Percentiles rank a stretch among this genome's conserved stretches.
Evolutionary conservation across 768 basidiomycete species (phyloP).

Genomic region (Serendipita vermifera): DNA sequence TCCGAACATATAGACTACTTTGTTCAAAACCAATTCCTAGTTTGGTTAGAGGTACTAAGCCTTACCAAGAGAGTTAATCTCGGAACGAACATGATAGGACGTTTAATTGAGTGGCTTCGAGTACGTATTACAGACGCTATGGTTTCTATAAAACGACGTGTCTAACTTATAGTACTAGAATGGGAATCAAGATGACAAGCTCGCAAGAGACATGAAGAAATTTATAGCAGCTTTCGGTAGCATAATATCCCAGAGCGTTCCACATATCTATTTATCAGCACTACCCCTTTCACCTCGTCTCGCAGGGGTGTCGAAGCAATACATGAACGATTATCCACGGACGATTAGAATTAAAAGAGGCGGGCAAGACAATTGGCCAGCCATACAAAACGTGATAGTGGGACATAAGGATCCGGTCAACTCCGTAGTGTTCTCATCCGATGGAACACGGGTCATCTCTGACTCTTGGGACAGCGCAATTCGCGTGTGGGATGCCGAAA

Average conservation of each 20-base stretch:
- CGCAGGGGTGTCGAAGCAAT: not conserved
- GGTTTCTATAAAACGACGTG: not conserved
- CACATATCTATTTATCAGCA: conserved; percentile 11
- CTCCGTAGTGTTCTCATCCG: conserved; percentile 10
- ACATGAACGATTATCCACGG: not conserved
- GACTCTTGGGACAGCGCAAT: conserved; percentile 3
- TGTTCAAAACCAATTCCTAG: not conserved
- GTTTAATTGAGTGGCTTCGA: not conserved
- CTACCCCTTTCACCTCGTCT: conserved; percentile 17
- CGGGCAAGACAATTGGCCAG: not conserved
- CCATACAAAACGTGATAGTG: not conserved
- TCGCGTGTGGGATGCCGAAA: conserved; percentile 10
- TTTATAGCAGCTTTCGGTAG: conserved; percentile 1
- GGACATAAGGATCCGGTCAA: conserved; percentile 7
- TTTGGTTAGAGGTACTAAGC: not conserved
- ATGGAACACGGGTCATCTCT: conserved; percentile 8
- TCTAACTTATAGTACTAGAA: not conserved
- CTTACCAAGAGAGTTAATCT: not conserved
- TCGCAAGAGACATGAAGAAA: not conserved
- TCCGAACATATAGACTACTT: not conserved
- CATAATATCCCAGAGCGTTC: conserved; percentile 6
- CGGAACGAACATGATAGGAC: not conserved
- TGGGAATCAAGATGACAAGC: not conserved
- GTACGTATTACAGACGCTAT: not conserved
- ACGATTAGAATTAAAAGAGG: not conserved